phyloP scores from a whole-genome alignment of 2,329 filamentous ascomycete species.

The Ophiostoma piceae region DNA sequence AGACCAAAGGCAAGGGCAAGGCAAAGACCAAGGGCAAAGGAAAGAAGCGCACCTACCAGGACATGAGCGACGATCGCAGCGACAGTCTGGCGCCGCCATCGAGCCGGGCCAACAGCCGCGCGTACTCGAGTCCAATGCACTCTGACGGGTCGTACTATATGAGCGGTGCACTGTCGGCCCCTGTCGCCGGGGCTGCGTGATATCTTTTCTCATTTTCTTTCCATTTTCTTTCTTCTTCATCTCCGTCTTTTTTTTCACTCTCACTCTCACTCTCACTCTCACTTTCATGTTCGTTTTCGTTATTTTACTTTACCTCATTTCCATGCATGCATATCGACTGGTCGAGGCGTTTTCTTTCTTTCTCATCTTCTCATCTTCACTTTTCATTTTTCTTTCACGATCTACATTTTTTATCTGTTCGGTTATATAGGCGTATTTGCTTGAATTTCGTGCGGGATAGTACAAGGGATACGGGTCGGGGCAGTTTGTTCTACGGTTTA shows the following conservation, averaged over 20 bases:
- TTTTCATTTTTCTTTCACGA: neutral
- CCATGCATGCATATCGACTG: neutral
- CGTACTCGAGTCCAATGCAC: constrained; percentile 18
- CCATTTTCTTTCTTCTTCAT: neutral
- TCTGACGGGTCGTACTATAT: neutral
- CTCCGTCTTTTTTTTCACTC: neutral
- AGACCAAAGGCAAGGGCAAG: neutral
- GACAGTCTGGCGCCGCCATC: constrained; percentile 18
- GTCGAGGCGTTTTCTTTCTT: neutral
- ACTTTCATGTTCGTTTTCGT: neutral
- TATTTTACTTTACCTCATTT: neutral
- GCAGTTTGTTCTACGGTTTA: neutral
- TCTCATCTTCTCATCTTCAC: neutral
- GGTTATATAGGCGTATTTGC: neutral
- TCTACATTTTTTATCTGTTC: neutral
- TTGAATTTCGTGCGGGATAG: neutral
- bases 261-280: neutral
- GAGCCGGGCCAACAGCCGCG: constrained; percentile 10
- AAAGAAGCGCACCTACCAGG: constrained; percentile 22
- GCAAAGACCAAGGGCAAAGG: constrained; percentile 14
- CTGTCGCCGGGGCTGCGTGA: neutral
- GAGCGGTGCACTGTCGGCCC: neutral
- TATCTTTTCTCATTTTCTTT: neutral
- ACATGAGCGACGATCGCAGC: constrained; percentile 22
- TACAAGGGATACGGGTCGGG: neutral